Conservation (phyloP, 208 protist genomes). For the Crithidia expoeki region DNA sequence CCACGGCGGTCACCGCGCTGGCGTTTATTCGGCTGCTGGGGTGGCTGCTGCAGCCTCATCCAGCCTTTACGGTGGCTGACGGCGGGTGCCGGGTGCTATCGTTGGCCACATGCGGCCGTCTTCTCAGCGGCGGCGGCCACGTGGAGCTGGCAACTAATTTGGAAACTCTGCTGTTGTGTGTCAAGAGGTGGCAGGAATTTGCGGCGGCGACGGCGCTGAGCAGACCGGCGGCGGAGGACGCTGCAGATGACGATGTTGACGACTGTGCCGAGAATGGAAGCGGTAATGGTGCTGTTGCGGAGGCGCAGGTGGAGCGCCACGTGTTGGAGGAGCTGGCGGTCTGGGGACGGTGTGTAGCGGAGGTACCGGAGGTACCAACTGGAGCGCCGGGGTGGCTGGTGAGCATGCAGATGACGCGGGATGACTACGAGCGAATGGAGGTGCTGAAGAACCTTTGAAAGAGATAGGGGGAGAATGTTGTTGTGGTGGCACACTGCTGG, state of each 20-base stretch:
- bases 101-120: slow-evolving; percentile 37
- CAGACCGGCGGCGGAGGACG: not conserved
- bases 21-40: slow-evolving; percentile 15
- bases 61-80: slow-evolving; percentile 27
- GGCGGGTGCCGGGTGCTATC: slow-evolving; percentile 31
- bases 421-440: slow-evolving; percentile 60
- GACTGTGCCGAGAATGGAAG: not conserved
- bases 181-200: slow-evolving; percentile 39
- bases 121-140: slow-evolving; percentile 27
- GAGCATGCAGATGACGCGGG: slow-evolving; percentile 33
- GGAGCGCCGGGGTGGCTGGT: slow-evolving; percentile 38
- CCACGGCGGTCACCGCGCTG: not conserved
- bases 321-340: slow-evolving; percentile 46
- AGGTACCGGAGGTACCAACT: slow-evolving; percentile 11
- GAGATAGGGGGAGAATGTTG: too few species aligned
- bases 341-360: slow-evolving; percentile 34
- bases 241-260: not conserved
- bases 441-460: slow-evolving; percentile 39
- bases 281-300: slow-evolving; percentile 1
- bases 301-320: slow-evolving; percentile 10
- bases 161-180: slow-evolving; percentile 30
- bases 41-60: slow-evolving; percentile 38
- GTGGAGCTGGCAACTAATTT: slow-evolving; percentile 14
- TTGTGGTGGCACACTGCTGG: too few species aligned
- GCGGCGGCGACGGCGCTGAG: slow-evolving; percentile 24